Conservation (phyloP, 176 grass and related monocot species). For the Ananas comosus region DNA sequence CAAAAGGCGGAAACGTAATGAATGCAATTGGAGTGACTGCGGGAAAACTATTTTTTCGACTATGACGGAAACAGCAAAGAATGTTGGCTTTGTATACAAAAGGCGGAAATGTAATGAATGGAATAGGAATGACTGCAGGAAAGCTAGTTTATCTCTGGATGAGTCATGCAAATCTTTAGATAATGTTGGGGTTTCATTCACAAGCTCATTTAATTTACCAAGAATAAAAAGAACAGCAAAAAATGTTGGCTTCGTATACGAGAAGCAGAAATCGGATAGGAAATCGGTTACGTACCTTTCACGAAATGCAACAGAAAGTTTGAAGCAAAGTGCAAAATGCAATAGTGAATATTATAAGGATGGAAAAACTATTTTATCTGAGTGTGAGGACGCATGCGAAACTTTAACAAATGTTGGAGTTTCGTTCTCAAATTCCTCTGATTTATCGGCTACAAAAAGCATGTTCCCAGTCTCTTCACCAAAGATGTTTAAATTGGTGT, state of each 20-base stretch:
- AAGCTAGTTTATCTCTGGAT: slow-evolving; percentile 22
- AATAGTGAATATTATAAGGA: too few relatives aligned
- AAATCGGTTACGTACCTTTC: too few relatives aligned
- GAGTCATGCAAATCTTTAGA: slow-evolving; percentile 27
- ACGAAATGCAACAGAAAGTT: too few relatives aligned
- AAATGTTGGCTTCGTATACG: not conserved
- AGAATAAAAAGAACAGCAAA: not conserved
- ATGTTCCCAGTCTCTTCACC: slow-evolving; percentile 10
- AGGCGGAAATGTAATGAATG: not conserved
- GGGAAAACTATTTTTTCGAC: slow-evolving; percentile 16
- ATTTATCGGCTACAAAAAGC: slow-evolving; percentile 1
- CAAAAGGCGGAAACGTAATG: not conserved
- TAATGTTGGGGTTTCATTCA: slow-evolving; percentile 20
- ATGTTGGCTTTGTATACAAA: not conserved
- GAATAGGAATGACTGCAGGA: slow-evolving; percentile 15
- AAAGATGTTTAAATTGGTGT: slow-evolving; percentile 25
- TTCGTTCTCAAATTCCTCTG: not conserved
- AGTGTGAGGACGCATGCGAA: too few relatives aligned
- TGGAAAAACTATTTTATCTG: too few relatives aligned
- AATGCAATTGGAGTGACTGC: slow-evolving; percentile 5
- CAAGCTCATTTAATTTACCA: slow-evolving; percentile 2
- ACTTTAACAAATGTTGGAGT: too few relatives aligned
- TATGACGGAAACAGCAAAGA: not conserved
- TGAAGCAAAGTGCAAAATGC: too few relatives aligned
- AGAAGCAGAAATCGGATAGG: not conserved